Conservation (phyloP, 139 green algal species). For the Gonium pectorale region DNA sequence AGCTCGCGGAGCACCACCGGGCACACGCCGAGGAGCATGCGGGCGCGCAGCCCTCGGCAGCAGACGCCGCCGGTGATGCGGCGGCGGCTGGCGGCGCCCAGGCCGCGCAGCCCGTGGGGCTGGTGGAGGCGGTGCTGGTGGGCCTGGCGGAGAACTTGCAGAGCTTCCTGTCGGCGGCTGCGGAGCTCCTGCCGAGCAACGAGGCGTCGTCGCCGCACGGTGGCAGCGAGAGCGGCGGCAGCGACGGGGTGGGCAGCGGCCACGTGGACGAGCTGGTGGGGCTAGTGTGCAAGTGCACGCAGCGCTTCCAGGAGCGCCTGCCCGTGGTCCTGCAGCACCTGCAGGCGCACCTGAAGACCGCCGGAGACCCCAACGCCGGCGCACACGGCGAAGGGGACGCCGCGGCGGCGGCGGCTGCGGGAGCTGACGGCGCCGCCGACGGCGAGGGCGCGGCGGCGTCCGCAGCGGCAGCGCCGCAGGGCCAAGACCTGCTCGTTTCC, state of each 20-base stretch:
- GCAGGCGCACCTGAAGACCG: conserved; percentile 29
- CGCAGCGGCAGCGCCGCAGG: neutral
- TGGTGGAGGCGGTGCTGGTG: conserved; percentile 39
- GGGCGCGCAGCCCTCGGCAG: neutral
- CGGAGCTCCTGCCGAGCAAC: conserved; percentile 16
- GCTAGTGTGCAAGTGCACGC: conserved; percentile 36
- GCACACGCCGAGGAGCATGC: neutral
- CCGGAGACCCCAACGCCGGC: neutral
- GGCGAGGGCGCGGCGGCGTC: neutral
- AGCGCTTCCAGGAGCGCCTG: conserved; percentile 43
- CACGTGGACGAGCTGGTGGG: conserved; percentile 43
- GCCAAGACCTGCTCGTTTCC: conserved; percentile 38
- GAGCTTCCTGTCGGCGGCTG: conserved; percentile 27
- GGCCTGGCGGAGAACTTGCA: conserved; percentile 36
- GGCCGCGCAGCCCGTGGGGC: neutral
- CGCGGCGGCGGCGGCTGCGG: neutral
- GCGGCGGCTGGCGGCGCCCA: neutral
- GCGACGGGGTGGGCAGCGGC: neutral
- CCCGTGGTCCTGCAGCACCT: conserved; percentile 39
- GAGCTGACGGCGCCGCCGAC: neutral
- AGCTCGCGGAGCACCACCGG: conserved; percentile 20
- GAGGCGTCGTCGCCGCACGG: neutral
- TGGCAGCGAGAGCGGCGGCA: neutral
- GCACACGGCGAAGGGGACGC: neutral
- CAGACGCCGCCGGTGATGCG: neutral